Evolutionary conservation across 192 early-diverging fungal species (phyloP).

Genomic region (Coemansia sp.): DNA sequence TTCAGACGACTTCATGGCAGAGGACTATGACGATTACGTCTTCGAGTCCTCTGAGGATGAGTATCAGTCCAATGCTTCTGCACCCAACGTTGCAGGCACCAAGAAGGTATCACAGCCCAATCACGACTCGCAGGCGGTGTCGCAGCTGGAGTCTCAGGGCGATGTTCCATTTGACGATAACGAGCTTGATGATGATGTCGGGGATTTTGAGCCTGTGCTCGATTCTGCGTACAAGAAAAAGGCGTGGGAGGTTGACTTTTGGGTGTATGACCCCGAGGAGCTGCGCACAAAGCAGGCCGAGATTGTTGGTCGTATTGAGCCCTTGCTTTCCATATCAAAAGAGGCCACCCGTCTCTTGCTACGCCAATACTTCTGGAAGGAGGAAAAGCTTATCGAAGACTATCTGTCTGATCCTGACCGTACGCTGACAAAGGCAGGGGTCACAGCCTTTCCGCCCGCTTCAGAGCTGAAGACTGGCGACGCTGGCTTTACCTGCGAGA

Average conservation of each 20-base stretch:
- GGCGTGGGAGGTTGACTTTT: slow-evolving; percentile 52
- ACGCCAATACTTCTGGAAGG: slow-evolving; percentile 48
- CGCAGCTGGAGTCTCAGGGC: slow-evolving; percentile 26
- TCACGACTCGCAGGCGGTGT: slow-evolving; percentile 10
- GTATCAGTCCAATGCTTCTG: slow-evolving; percentile 1
- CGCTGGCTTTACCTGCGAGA: slow-evolving; percentile 76
- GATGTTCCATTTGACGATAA: slow-evolving; percentile 26
- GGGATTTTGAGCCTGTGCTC: slow-evolving; percentile 36
- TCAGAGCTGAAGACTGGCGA: slow-evolving; percentile 30
- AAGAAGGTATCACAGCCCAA: slow-evolving; percentile 9
- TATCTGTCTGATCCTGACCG: slow-evolving; percentile 36
- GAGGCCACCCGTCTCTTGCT: slow-evolving; percentile 46
- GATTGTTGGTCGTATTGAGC: slow-evolving; percentile 33
- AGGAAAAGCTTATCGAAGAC: slow-evolving; percentile 51
- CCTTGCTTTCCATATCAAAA: slow-evolving; percentile 35
- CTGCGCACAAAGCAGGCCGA: slow-evolving; percentile 39
- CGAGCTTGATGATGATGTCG: slow-evolving; percentile 23
- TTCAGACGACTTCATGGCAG: slow-evolving; percentile 44
- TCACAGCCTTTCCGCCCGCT: slow-evolving; percentile 13
- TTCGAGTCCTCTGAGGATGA: slow-evolving; percentile 46
- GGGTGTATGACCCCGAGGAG: slow-evolving; percentile 24
- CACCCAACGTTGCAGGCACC: background rate
- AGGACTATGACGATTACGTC: slow-evolving; percentile 36
- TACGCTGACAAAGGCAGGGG: slow-evolving; percentile 37
- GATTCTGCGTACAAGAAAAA: slow-evolving; percentile 15